Conservation (phyloP, 2,329 filamentous ascomycete genomes). For the Helicocarpus griseus region DNA sequence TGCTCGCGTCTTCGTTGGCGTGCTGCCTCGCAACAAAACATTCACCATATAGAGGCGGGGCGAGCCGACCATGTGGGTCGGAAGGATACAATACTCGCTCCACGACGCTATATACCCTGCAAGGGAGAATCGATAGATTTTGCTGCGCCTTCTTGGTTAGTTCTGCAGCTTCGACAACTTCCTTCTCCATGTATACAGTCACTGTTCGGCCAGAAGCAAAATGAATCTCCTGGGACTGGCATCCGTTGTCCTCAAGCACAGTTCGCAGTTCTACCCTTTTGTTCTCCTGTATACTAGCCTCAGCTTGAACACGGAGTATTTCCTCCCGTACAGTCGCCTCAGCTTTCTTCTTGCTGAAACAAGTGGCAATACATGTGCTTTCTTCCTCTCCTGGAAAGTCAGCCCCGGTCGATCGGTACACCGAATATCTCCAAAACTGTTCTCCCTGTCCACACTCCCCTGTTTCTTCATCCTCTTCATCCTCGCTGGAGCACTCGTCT, state of each 20-base stretch:
- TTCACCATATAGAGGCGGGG: slow-evolving; percentile 1
- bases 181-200: slow-evolving; percentile 4
- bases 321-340: slow-evolving; percentile 4
- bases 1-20: slow-evolving; percentile 9
- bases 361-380: not conserved
- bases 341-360: slow-evolving; percentile 5
- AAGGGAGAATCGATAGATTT: slow-evolving; percentile 8
- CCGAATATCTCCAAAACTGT: slow-evolving; percentile 8
- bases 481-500: not conserved
- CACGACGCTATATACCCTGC: slow-evolving; percentile 6
- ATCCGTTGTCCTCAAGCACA: slow-evolving; percentile 2
- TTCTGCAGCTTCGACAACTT: slow-evolving; percentile 4
- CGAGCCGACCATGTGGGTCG: not conserved
- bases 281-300: slow-evolving; percentile 4
- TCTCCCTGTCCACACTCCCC: not conserved
- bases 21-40: slow-evolving; percentile 2
- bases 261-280: slow-evolving; percentile 5
- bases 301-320: slow-evolving; percentile 1
- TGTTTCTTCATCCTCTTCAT: not conserved
- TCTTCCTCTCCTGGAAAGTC: not conserved
- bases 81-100: slow-evolving; percentile 2
- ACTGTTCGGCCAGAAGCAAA: slow-evolving; percentile 8
- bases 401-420: slow-evolving; percentile 3
- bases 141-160: not conserved
- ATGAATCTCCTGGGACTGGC: slow-evolving; percentile 5